phyloP scores from a whole-genome alignment of 2,329 filamentous ascomycete genomes.

The Venturia effusa region DNA sequence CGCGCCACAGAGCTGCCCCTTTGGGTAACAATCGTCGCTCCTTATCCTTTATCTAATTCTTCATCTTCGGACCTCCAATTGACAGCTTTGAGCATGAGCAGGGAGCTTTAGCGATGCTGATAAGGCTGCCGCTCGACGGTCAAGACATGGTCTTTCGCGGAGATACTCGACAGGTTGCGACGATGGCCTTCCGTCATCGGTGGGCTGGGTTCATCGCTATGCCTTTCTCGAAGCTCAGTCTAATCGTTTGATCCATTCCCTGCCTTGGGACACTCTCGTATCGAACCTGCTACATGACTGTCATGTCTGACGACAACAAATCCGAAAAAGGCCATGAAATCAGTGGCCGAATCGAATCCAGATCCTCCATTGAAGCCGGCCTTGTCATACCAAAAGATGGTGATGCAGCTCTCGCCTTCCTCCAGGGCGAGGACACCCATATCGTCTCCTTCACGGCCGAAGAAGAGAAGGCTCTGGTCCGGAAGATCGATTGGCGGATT shows the following conservation, averaged over 20 bases:
- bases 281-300: neutral
- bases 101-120: neutral
- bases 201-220: neutral
- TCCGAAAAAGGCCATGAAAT: neutral
- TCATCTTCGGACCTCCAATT: neutral
- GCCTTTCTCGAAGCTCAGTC: neutral
- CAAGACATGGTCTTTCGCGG: neutral
- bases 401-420: neutral
- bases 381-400: neutral
- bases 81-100: neutral
- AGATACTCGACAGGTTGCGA: neutral
- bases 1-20: neutral
- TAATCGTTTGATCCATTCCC: neutral
- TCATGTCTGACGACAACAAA: neutral
- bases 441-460: constrained; percentile 20
- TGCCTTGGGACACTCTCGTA: neutral
- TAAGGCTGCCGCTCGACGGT: neutral
- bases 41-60: neutral
- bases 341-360: neutral
- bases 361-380: neutral
- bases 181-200: neutral
- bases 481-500: constrained; percentile 25
- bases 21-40: neutral
- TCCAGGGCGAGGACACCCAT: neutral
- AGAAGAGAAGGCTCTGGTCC: constrained; percentile 16